Evolutionary conservation across 2,329 filamentous ascomycete species (phyloP), one percentile per base, ranked within the genome.

Genomic region (Penicillium griseofulvum): DNA sequence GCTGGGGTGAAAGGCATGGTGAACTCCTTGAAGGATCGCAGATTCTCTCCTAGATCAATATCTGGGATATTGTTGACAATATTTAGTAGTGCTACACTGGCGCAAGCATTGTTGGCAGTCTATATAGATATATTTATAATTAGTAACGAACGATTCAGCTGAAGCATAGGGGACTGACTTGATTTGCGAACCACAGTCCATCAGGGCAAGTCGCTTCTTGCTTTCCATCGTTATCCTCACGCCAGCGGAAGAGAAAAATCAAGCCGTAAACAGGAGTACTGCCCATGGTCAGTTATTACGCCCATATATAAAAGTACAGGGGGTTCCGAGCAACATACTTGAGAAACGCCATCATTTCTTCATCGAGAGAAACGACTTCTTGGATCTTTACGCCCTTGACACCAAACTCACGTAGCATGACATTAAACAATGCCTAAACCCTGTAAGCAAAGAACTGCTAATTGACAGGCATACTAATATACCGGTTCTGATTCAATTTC

Each of bases 401-500:
- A 22, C 91, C 91, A 56, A 94, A 85, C 46, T 91, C 86, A 33
- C 83, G 81, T 4, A 97, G 79, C 71, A 97, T 93, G 37, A 86
- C 84, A 65, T 91, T 94, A 78, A 97, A 97, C 65, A 92, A 87
- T 28, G 84, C 87, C 89, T 91, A 51, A 49, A 24, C 34, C 44
- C 33, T 39, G 28, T 54, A 31, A 19, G 34, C 12, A 26, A 42
- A 46, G 22, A 28, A 14, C 11, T 33, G 26, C 28, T 44, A 19
- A 50, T 36, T 12, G 22, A 3, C 36, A 14, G 28, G 3, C 38
- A 14, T 10, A 16, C 31, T 8, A 34, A 45, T 83, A 74, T 74
- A 91, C 90, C 8, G 92, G 92, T 59, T 97, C 91, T 7, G 91
- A 96, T 73, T 96, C 91, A 47, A 97, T 81, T 68, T 97, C 91